These are phyloP conservation scores for Coemansia sp. DNA, from an alignment of 192 early-diverging fungal genomes.

Conservation along the genomic window DNA sequence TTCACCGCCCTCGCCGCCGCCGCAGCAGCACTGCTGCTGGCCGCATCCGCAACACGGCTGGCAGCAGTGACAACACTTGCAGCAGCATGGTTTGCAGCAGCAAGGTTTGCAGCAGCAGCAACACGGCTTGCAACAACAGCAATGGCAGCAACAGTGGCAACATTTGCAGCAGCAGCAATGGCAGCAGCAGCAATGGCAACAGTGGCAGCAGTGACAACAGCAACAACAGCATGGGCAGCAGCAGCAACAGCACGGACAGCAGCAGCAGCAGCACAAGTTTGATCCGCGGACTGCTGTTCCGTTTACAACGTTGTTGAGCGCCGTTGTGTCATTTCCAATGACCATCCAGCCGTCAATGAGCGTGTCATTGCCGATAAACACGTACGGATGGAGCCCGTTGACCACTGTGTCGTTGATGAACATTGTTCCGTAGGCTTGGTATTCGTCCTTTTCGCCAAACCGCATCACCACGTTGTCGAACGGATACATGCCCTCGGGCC, in stretches of 20 bases:
- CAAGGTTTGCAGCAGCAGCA: conserved; percentile 50
- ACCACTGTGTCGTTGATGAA: conserved; percentile 50
- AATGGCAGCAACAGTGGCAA: conserved; percentile 52
- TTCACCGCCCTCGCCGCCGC: conserved; percentile 14
- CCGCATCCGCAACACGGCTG: conserved; percentile 28
- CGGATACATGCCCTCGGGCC: conserved; percentile 47
- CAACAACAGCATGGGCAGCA: conserved; percentile 33
- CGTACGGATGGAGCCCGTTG: conserved; percentile 40
- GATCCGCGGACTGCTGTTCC: conserved; percentile 37
- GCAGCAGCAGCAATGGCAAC: conserved; percentile 30
- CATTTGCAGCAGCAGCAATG: conserved; percentile 41
- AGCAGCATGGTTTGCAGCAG: conserved; percentile 41
- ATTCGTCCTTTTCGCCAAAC: conserved; percentile 47
- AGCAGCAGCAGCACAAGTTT: conserved; percentile 32
- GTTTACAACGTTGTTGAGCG: conserved; percentile 40
- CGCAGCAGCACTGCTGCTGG: conserved; percentile 24
- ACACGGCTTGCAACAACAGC: conserved; percentile 47
- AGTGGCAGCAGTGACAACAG: conserved; percentile 31
- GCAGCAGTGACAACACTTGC: conserved; percentile 26
- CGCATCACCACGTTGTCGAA: conserved; percentile 44
- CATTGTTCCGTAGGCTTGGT: conserved; percentile 46
- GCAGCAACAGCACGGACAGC: conserved; percentile 33
- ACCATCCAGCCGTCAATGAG: conserved; percentile 52
- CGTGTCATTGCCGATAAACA: conserved; percentile 49
- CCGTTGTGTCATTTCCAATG: conserved; percentile 41